Percentiles rank a stretch among this genome's conserved stretches.
Conservation (phyloP, 345 rosid genomes). For the Boechera retrofracta region DNA sequence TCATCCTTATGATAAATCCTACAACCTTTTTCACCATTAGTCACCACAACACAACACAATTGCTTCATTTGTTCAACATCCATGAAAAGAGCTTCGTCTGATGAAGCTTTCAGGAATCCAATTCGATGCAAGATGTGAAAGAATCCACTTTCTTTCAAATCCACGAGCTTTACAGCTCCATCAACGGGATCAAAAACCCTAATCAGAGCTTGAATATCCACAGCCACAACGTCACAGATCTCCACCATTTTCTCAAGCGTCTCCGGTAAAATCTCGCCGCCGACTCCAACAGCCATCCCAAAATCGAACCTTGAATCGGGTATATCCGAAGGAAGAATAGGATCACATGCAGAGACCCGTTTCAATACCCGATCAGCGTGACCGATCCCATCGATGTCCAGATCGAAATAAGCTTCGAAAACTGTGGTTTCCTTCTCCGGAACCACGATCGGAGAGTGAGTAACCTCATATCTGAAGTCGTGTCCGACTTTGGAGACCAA, state of each 20-base stretch:
- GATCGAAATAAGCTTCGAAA: slow-evolving; percentile 81
- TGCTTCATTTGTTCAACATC: slow-evolving; percentile 78
- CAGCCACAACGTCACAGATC: slow-evolving; percentile 69
- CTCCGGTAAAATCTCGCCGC: slow-evolving; percentile 88
- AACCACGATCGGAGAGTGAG: slow-evolving; percentile 51
- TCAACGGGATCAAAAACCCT: slow-evolving; percentile 64
- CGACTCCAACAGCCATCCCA: slow-evolving; percentile 97
- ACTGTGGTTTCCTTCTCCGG: slow-evolving; percentile 64
- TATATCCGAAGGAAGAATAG: slow-evolving; percentile 70
- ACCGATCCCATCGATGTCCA: slow-evolving; percentile 43
- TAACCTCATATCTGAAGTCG: slow-evolving; percentile 67
- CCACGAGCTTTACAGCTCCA: slow-evolving; percentile 73
- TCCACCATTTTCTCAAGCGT: slow-evolving; percentile 85
- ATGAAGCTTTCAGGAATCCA: slow-evolving; percentile 82
- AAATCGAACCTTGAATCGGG: slow-evolving; percentile 61
- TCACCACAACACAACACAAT: slow-evolving; percentile 85
- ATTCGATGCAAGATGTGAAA: slow-evolving; percentile 60
- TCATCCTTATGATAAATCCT: slow-evolving; percentile 57
- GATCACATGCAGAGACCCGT: slow-evolving; percentile 73
- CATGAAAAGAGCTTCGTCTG: slow-evolving; percentile 84
- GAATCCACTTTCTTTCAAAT: slow-evolving; percentile 66
- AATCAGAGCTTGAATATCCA: slow-evolving; percentile 86
- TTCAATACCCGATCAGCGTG: slow-evolving; percentile 73
- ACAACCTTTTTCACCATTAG: slow-evolving; percentile 86
- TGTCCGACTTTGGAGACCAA: slow-evolving; percentile 73